Conservation (phyloP, 805 yeast genomes). For the Tetrapisispora pingtungensis region DNA sequence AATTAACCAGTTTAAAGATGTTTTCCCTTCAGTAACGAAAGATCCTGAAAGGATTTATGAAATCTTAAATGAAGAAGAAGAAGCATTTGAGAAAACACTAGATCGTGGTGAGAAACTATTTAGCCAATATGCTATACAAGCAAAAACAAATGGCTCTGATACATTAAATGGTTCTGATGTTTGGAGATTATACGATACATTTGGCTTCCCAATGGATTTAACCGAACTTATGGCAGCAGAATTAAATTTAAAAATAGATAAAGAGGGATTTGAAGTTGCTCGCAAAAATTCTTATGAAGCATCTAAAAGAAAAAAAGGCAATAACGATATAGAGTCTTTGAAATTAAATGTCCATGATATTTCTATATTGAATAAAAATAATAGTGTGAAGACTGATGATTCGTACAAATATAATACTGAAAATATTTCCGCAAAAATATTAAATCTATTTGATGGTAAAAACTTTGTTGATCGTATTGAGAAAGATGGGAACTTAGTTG, state of each 20-base stretch:
- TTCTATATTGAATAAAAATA: conserved; percentile 51
- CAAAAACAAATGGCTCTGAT: conserved; percentile 63
- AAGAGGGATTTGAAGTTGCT: conserved; percentile 84
- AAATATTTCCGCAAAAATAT: conserved; percentile 56
- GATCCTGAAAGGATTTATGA: conserved; percentile 70
- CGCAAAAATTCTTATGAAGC: conserved; percentile 85
- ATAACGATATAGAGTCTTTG: conserved; percentile 46
- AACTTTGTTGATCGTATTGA: conserved; percentile 45
- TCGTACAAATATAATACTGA: conserved; percentile 65
- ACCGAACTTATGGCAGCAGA: conserved; percentile 98
- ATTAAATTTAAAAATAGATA: conserved; percentile 88
- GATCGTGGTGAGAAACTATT: conserved; percentile 97
- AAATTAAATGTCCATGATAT: conserved; percentile 88
- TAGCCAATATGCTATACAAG: conserved; percentile 81
- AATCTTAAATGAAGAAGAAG: conserved; percentile 91
- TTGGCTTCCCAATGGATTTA: conserved; percentile 97
- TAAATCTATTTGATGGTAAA: conserved; percentile 60
- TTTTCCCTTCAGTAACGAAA: conserved; percentile 82
- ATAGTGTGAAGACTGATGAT: conserved; percentile 76
- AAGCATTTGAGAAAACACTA: conserved; percentile 88
- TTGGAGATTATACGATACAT: conserved; percentile 96
- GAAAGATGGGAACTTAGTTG: conserved; percentile 46
- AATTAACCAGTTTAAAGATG: conserved; percentile 73
- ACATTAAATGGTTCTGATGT: conserved; percentile 86
- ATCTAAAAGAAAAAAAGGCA: conserved; percentile 73